A percentile compares a stretch with the other conserved stretches of the same genome.
Evolutionary conservation across 305 asterid genomes (phyloP).

Genomic region (Fraxinus ornus): DNA sequence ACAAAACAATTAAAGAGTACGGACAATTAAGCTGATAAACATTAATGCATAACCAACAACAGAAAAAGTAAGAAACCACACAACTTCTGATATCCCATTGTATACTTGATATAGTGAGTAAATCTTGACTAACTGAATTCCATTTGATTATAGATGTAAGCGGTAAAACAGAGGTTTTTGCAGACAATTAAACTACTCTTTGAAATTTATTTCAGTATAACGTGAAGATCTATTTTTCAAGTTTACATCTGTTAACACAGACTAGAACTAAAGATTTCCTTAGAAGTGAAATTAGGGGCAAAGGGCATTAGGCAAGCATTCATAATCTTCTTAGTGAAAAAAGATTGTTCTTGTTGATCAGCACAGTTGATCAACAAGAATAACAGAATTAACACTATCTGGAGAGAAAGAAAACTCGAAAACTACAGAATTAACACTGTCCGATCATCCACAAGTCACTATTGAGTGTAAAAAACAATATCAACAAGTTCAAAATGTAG

Average conservation of each 20-base stretch:
- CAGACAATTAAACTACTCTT: not conserved
- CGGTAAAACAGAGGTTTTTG: not conserved
- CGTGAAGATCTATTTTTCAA: not conserved
- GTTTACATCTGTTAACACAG: not conserved
- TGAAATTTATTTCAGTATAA: not conserved
- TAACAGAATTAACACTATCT: not conserved
- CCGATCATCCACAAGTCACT: not conserved
- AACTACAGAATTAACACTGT: not conserved
- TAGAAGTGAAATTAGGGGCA: not conserved
- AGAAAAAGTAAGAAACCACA: not conserved
- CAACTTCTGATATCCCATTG: not conserved
- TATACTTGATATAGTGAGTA: not conserved
- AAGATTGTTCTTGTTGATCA: not conserved
- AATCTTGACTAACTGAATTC: not conserved
- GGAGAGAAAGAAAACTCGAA: not conserved
- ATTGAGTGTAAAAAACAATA: not conserved
- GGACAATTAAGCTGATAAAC: not conserved
- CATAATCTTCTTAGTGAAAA: not conserved
- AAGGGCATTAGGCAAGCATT: not conserved
- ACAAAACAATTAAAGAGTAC: not conserved
- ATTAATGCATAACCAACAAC: not conserved
- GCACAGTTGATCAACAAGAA: not conserved
- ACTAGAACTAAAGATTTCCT: not conserved
- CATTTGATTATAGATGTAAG: not conserved
- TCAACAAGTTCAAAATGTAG: not conserved